Conservation (phyloP, 2,329 filamentous ascomycete genomes). For the Calonectria pauciramosa region DNA sequence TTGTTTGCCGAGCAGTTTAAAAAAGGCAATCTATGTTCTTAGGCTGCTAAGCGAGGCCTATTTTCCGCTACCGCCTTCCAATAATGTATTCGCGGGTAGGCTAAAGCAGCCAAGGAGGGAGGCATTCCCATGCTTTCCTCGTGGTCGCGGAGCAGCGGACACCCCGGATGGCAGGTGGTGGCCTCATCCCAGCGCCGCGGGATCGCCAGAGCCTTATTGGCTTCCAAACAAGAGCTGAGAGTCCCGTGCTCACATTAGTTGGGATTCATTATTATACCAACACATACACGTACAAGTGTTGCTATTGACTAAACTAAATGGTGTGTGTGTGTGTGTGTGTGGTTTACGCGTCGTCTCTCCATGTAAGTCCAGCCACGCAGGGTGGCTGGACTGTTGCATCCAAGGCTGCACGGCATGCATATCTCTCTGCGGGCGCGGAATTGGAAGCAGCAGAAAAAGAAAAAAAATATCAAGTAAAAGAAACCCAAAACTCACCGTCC, state of each 20-base stretch:
- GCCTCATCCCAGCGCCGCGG: neutral
- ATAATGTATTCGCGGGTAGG: constrained; percentile 1
- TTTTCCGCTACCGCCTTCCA: neutral
- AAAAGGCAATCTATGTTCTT: neutral
- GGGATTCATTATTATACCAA: neutral
- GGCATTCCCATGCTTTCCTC: neutral
- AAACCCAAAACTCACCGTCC: constrained; percentile 13
- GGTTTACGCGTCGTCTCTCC: neutral
- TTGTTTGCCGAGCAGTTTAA: neutral
- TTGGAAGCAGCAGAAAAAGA: neutral
- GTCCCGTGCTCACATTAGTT: constrained; percentile 1
- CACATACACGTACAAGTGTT: neutral
- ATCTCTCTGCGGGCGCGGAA: neutral
- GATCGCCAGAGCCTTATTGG: neutral
- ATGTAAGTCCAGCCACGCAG: neutral
- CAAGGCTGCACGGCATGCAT: neutral
- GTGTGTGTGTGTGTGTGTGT: neutral
- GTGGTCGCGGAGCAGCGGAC: neutral
- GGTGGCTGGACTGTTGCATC: neutral
- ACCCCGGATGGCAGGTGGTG: neutral
- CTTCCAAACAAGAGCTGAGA: neutral
- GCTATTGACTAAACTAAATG: neutral
- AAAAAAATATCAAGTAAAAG: neutral
- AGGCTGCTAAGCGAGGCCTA: neutral
- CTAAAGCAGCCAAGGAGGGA: neutral